Conservation (phyloP, 805 yeast species). For the Candida tammaniensis region DNA sequence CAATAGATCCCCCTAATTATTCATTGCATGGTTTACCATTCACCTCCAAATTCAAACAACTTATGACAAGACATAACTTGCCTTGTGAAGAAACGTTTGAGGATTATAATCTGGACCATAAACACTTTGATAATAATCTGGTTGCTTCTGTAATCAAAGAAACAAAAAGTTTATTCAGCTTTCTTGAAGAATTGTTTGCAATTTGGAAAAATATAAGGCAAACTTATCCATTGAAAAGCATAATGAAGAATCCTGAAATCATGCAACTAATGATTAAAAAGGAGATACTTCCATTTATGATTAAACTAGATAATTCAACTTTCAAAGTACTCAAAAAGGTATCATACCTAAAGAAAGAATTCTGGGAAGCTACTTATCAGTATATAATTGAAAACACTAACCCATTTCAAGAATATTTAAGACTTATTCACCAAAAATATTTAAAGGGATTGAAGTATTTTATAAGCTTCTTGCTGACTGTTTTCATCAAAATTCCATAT, state of each 20-base stretch:
- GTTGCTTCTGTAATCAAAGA: no score
- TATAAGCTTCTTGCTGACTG: no score
- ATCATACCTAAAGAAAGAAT: conserved; percentile 6
- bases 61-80: conserved; percentile 2
- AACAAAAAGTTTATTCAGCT: no score
- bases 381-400: conserved; percentile 11
- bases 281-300: conserved; percentile 1
- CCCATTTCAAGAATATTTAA: no score
- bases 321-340: conserved; percentile 1
- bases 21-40: conserved; percentile 9
- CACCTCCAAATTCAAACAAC: conserved; percentile 6
- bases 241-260: conserved; percentile 3
- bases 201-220: background rate
- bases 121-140: background rate
- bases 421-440: no score
- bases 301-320: conserved; percentile 2
- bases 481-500: conserved; percentile 18
- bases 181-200: background rate
- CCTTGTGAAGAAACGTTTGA: background rate
- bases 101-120: conserved; percentile 2
- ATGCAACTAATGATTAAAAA: background rate
- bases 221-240: background rate
- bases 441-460: no score
- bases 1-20: conserved; percentile 1
- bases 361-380: conserved; percentile 16